Evolutionary conservation across 352 stramenopile species (phyloP).

Genomic region (Thalassiosira mediterranea): DNA sequence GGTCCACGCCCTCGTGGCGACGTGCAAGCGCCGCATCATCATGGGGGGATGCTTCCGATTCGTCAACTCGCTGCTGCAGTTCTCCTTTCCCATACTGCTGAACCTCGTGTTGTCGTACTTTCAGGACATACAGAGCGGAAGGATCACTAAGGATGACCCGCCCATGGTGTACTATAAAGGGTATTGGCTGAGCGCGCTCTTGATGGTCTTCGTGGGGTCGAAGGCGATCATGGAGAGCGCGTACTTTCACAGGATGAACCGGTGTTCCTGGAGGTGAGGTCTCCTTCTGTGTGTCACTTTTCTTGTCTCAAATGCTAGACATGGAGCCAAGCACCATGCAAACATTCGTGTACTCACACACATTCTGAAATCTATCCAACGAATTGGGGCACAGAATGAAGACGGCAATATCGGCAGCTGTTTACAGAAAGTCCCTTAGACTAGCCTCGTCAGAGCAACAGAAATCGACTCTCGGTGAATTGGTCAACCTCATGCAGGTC

Average conservation of each 20-base stretch:
- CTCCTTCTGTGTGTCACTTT: neutral
- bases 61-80: slow-evolving; percentile 68
- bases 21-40: slow-evolving; percentile 51
- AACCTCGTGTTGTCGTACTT: slow-evolving; percentile 70
- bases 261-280: slow-evolving; percentile 51
- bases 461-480: slow-evolving; percentile 68
- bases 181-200: slow-evolving; percentile 68
- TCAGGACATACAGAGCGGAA: slow-evolving; percentile 61
- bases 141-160: slow-evolving; percentile 47
- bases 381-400: slow-evolving; percentile 40
- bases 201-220: slow-evolving; percentile 60
- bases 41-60: slow-evolving; percentile 56
- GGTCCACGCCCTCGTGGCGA: slow-evolving; percentile 35
- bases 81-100: slow-evolving; percentile 70
- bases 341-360: neutral
- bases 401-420: slow-evolving; percentile 57
- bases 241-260: slow-evolving; percentile 70
- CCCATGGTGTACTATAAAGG: slow-evolving; percentile 58
- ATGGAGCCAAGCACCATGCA: too few species aligned
- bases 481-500: slow-evolving; percentile 79
- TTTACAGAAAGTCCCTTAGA: slow-evolving; percentile 71
- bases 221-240: slow-evolving; percentile 74
- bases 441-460: slow-evolving; percentile 61
- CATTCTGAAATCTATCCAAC: neutral
- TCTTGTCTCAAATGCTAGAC: neutral